phyloP scores from a whole-genome alignment of 106 monocot genomes.

The Acorus calamus region DNA sequence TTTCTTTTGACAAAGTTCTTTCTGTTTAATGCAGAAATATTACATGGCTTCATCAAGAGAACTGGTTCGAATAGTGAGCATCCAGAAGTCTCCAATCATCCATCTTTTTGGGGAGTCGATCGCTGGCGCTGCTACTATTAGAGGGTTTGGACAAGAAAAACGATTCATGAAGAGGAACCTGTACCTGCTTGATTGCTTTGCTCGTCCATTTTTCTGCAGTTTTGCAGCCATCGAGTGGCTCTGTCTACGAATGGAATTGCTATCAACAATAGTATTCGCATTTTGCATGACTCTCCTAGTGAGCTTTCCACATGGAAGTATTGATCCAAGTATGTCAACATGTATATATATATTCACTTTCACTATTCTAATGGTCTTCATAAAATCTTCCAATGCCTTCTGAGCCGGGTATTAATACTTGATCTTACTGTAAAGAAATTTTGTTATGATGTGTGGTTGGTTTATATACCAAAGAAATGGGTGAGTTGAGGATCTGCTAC shows the following conservation, averaged over 20 bases:
- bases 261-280: constrained; percentile 93
- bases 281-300: constrained; percentile 94
- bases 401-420: too few relatives aligned
- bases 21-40: constrained; percentile 61
- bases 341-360: not conserved
- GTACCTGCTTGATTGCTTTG: constrained; percentile 89
- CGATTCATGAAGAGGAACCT: constrained; percentile 94
- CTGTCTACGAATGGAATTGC: constrained; percentile 93
- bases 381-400: too few relatives aligned
- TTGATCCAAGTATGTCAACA: constrained; percentile 85
- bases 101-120: constrained; percentile 95
- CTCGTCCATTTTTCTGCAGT: constrained; percentile 84
- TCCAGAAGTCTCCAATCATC: constrained; percentile 93
- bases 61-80: constrained; percentile 82
- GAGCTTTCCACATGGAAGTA: constrained; percentile 89
- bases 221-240: constrained; percentile 97
- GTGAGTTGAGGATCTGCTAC: too few relatives aligned
- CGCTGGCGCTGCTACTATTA: constrained; percentile 93
- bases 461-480: too few relatives aligned
- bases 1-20: not conserved
- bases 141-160: constrained; percentile 96
- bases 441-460: too few relatives aligned
- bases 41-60: constrained; percentile 99
- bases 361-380: not conserved
- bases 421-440: too few relatives aligned